Evolutionary conservation across 2,329 filamentous ascomycete species (phyloP), one percentile per base, ranked within the genome.

Genomic region (Cordyceps pruinosa): DNA sequence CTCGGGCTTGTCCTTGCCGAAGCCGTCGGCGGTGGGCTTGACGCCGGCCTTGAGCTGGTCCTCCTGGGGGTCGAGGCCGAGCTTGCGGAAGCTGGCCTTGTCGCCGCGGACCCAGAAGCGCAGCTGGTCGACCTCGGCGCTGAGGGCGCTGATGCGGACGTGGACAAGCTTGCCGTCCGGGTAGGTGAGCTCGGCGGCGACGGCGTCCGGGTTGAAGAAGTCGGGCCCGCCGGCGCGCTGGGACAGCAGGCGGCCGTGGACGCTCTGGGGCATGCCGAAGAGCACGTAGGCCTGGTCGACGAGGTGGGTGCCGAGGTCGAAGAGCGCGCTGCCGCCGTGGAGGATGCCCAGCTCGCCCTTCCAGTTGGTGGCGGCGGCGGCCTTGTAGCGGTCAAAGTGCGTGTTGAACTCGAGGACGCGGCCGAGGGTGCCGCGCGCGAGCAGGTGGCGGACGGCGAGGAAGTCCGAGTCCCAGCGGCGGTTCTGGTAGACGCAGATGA

Each of bases 381-480:
- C 77, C 19, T 84, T 81, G 72, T 88, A 86, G 19, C 89, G 83
- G 70, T 93, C 89, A 66, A 92, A 92, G 73, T 92, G 88, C 23
- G 86, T 87, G 70, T 91, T 83, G 66, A 88, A 89, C 72, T 93
- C 88, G 55, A 87, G 79, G 39, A 92, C 73, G n/a, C 88, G 80
- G 55, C 89, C 89, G 4, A 93, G 75, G 0, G 75, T 74, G 37
- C 78, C 81, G 30, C 80, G 76, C 13, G 73, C 71, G 35, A 91
- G 65, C 26, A 92, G 77, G 62, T 84, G 78, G 63, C 77, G 77
- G 46, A 90, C 75, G 0, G 88, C 89, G 46, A 87, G 71, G 63
- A 89, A 94, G 72, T 93, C 89, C 34, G 82, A 77, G 68, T 94
- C 89, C 82, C 83, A 93, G 54, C 89, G 78, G 30, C 89, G 82